Evolutionary conservation across 345 rosid species (phyloP).

Genomic region (Eutrema japonicum): DNA sequence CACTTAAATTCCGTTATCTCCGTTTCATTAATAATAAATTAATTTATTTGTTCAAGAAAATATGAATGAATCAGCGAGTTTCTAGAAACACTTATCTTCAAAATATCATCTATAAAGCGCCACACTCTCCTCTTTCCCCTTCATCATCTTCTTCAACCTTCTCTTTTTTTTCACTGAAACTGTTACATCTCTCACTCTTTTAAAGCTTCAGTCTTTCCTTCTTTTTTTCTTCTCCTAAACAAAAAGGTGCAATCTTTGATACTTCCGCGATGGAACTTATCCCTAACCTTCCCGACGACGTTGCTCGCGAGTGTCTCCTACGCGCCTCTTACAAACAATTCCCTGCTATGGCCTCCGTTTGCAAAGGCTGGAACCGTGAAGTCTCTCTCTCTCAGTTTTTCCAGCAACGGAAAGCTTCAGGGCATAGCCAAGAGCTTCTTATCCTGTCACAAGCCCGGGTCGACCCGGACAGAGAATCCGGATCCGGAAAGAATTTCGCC

Average conservation of each 20-base stretch:
- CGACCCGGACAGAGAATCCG: constrained; percentile 31
- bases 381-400: constrained; percentile 54
- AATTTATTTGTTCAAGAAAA: not conserved
- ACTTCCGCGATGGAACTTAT: constrained; percentile 58
- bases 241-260: not conserved
- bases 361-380: constrained; percentile 67
- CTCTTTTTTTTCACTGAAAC: constrained; percentile 22
- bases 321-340: constrained; percentile 55
- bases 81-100: constrained; percentile 41
- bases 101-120: constrained; percentile 32
- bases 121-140: constrained; percentile 28
- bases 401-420: constrained; percentile 40
- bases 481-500: constrained; percentile 37
- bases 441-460: constrained; percentile 63
- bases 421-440: constrained; percentile 53
- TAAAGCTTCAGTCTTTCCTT: not conserved
- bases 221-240: not conserved
- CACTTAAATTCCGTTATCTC: constrained; percentile 19
- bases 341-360: constrained; percentile 50
- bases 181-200: constrained; percentile 7
- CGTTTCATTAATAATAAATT: not conserved
- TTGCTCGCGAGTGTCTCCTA: constrained; percentile 64
- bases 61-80: constrained; percentile 15
- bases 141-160: constrained; percentile 35
- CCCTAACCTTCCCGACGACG: constrained; percentile 65